Conservation (phyloP, 805 yeast genomes). For the Hanseniaspora jakobsenii region DNA sequence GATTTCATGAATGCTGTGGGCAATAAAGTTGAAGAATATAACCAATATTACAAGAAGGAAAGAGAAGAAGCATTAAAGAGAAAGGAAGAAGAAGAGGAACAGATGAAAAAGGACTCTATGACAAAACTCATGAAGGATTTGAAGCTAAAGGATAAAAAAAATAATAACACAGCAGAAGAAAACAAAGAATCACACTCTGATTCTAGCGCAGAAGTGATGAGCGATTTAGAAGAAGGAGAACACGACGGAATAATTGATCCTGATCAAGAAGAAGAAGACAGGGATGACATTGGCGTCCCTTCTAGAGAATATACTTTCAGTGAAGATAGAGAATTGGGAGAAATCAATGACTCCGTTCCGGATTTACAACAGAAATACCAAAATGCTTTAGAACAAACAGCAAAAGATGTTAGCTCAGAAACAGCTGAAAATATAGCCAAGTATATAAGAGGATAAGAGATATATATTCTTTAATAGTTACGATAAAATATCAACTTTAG, state of each 20-base stretch:
- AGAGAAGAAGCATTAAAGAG: constrained; percentile 68
- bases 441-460: constrained; percentile 38
- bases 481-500: too few species aligned
- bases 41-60: constrained; percentile 71
- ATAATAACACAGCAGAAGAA: too few species aligned
- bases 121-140: constrained; percentile 73
- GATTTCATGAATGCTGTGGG: constrained; percentile 79
- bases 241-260: constrained; percentile 32
- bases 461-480: too few species aligned
- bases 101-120: constrained; percentile 58
- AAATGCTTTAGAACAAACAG: constrained; percentile 52
- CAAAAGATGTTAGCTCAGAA: constrained; percentile 48
- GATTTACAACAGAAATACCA: constrained; percentile 58
- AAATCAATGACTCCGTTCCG: constrained; percentile 35
- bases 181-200: constrained; percentile 39
- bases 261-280: constrained; percentile 25
- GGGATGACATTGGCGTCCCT: constrained; percentile 41
- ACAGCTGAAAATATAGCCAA: constrained; percentile 65
- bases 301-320: constrained; percentile 64
- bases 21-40: constrained; percentile 75
- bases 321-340: constrained; percentile 48
- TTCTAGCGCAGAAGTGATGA: constrained; percentile 43
- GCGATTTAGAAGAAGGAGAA: constrained; percentile 33
- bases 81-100: constrained; percentile 63
- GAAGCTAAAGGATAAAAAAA: constrained; percentile 41